Evolutionary conservation across 495 filamentous ascomycete species (phyloP).

Genomic region (Choiromyces venosus): DNA sequence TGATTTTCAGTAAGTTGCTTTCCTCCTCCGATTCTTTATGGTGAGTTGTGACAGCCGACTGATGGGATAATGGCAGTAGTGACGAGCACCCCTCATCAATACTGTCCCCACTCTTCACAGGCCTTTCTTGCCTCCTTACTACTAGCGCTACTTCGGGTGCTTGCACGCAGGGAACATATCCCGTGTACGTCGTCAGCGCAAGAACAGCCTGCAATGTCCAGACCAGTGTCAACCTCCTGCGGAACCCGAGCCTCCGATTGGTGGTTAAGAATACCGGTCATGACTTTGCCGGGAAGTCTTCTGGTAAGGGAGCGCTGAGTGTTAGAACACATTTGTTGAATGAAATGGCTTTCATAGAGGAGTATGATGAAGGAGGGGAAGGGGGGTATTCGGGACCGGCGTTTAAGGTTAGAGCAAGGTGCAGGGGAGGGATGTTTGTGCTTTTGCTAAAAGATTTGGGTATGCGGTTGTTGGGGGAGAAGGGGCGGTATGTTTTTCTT

Average conservation of each 20-base stretch:
- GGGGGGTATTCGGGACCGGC: constrained; percentile 49
- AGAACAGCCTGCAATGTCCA: constrained; percentile 54
- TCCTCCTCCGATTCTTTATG: not conserved
- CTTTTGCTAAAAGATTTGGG: constrained; percentile 46
- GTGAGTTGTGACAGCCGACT: constrained; percentile 14
- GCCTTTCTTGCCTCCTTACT: constrained; percentile 44
- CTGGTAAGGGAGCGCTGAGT: constrained; percentile 50
- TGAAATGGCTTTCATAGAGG: constrained; percentile 39
- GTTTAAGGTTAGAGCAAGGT: constrained; percentile 57
- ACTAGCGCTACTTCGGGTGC: constrained; percentile 36
- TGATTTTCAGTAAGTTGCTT: constrained; percentile 24
- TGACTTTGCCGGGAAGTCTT: constrained; percentile 56
- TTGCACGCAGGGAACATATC: constrained; percentile 56
- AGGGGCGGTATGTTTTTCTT: constrained; percentile 39
- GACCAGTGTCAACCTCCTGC: constrained; percentile 58
- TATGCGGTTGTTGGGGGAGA: constrained; percentile 52
- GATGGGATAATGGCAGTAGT: constrained; percentile 33
- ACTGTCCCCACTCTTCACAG: constrained; percentile 48
- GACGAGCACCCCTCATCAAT: constrained; percentile 45
- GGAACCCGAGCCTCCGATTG: constrained; percentile 54
- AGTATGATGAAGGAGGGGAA: constrained; percentile 23
- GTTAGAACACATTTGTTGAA: constrained; percentile 63
- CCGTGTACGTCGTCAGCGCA: constrained; percentile 57
- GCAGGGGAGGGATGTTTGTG: constrained; percentile 51
- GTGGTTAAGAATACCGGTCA: constrained; percentile 66